Base-by-base conservation (phyloP, 176 grass and related monocot species). In the Panicum miliaceum region DNA sequence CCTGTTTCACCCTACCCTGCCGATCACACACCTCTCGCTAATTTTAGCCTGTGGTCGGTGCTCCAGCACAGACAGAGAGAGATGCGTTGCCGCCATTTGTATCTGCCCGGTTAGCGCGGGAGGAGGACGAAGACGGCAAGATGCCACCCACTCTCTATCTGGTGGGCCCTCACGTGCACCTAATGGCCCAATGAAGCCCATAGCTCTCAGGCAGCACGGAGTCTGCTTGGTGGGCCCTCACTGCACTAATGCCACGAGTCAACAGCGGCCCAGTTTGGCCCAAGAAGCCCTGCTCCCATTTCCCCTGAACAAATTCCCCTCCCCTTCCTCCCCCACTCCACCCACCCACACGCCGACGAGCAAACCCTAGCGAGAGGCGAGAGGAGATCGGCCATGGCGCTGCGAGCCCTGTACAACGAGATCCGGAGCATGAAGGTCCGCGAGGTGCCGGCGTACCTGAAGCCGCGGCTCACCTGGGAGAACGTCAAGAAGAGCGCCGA, bases 371-470 rank as follows among this genome's bases (percentile, higher is more conserved):
- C 27, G 66, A 0, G 81, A 38, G 18, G 5, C 4, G 71, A 42
- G 54, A 34, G 18, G 61, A 68, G 78, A 68, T 48, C 62, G 51
- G 35, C 65, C 71, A 98, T 95, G 95, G 92, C 95, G 82, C 22
- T 93, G 62, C 92, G 92, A 14, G 82, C 87, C 20, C 90, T 98
- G 71, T 93, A 88, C 87, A 93, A 90, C 85, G 92, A 93, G 85
- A 90, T 98, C 81, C 86, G 82, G 76, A 76, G 75, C 19, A 68
- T 93, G 91, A 98, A 92, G 95, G 89, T 95, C 77, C 84, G 92
- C 15, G 92, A 95, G 16, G 69, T 95, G 7, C 95, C 92, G 4
- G 73, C 37, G 0, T 82, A 91, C 85, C 75, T 95, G 53, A 98
- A 95, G 85, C 95, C 92, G 41, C 75, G 85, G 22, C 63, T 98